phyloP scores from a whole-genome alignment of 2,329 filamentous ascomycete species.

The Colletotrichum sp. region DNA sequence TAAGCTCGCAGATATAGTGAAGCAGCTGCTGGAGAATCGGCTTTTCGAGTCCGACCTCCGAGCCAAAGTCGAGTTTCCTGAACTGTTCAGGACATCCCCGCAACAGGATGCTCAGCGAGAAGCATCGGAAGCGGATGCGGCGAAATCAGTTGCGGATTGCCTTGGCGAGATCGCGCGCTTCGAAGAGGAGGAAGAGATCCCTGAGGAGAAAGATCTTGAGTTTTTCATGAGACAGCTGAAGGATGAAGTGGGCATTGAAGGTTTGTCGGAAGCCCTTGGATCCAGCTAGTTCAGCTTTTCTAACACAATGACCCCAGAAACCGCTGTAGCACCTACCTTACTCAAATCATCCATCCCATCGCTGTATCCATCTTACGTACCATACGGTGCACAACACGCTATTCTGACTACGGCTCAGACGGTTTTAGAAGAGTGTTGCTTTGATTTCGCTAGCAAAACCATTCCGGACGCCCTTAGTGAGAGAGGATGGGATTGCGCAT shows the following conservation, averaged over 20 bases:
- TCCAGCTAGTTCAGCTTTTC: background rate
- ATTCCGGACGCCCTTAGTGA: slow-evolving; percentile 32
- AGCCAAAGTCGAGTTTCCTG: slow-evolving; percentile 37
- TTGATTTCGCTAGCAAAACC: slow-evolving; percentile 37
- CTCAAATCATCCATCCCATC: slow-evolving; percentile 17
- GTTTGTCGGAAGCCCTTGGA: background rate
- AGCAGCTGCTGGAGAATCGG: slow-evolving; percentile 25
- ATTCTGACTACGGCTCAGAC: slow-evolving; percentile 38
- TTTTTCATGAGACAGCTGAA: background rate
- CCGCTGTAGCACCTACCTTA: background rate
- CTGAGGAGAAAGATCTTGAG: background rate
- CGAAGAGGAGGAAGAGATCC: background rate
- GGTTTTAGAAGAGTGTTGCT: slow-evolving; percentile 42
- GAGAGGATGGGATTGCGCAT: slow-evolving; percentile 35
- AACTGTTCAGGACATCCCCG: slow-evolving; percentile 31
- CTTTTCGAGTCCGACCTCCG: slow-evolving; percentile 36
- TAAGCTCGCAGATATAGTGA: slow-evolving; percentile 25
- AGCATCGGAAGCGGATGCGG: slow-evolving; percentile 32
- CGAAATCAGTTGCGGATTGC: slow-evolving; percentile 28
- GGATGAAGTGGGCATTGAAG: background rate
- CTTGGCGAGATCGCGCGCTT: slow-evolving; percentile 27
- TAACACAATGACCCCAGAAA: background rate
- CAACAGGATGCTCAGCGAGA: slow-evolving; percentile 29
- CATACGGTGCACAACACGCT: slow-evolving; percentile 38
- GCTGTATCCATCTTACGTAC: slow-evolving; percentile 35